Base-by-base conservation (phyloP, 306 rosid genomes). In the Phaseolus lunatus region DNA sequence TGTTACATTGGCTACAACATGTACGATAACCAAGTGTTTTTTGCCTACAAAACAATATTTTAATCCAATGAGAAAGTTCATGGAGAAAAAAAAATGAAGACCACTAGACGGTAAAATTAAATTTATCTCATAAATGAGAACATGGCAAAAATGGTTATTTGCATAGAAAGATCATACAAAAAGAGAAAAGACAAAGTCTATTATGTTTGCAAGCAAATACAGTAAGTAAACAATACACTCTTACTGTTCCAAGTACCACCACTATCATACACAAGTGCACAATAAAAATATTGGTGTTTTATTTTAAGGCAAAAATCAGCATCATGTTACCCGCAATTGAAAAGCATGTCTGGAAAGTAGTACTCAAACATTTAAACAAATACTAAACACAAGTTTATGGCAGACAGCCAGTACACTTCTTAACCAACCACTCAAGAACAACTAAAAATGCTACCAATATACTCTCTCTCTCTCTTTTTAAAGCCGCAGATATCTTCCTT, bases 11-110 rank as follows among this genome's bases (percentile, higher is more conserved):
- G 88, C 85, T 72, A 80, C 99, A 96, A 47, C 75, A 78, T 58
- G 99, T 96, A 35, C 88, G 96, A 84, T 82, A 77, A 64, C 99
- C 97, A 56, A 91, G 87, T 45, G 99, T 92, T 76, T 92, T 96
- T 89, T 96, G 99, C 92, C 97, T 96, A 84, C 59, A 83, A 83
- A 80, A 74, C n/a, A 52, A 33, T 22, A 70, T 31, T 70, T 81
- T 73, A 78, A 79, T 77, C 73, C 80, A 33, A 47, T 74, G 65
- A 80, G 59, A 58, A 72, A 72, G 50, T 19, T 50, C 39, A 67
- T 61, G 8, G 44, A 33, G 35, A 33, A 49, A 59, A 22, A 8
- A 20, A 14, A 62, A 66, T 39, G 2, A 22, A 52, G 58, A 57
- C 29, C 4, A 9, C 45, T 69, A 59, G 67, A 78, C 4, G 43